Conservation (phyloP, 2,329 filamentous ascomycete genomes). For the Coniochaeta ligniaria region DNA sequence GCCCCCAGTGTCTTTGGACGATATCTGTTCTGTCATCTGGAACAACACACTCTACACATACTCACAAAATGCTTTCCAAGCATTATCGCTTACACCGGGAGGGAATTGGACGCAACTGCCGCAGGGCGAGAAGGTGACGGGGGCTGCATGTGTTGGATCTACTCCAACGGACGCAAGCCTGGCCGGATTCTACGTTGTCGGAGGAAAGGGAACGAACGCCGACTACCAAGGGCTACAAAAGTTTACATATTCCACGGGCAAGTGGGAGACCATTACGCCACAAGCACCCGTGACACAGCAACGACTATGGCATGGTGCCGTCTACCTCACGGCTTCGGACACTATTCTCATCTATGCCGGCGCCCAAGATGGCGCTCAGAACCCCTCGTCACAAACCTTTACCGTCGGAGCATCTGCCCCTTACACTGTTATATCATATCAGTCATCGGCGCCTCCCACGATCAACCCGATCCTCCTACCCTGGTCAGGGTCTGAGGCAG, state of each 20-base stretch:
- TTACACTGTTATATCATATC: conserved; percentile 53
- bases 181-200: conserved; percentile 72
- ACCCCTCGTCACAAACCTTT: conserved; percentile 67
- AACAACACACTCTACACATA: conserved; percentile 81
- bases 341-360: conserved; percentile 79
- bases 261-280: conserved; percentile 42
- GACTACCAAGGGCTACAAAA: conserved; percentile 71
- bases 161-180: conserved; percentile 49
- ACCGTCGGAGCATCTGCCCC: conserved; percentile 60
- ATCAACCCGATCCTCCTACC: conserved; percentile 64
- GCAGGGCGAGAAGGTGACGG: conserved; percentile 63
- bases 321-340: conserved; percentile 63
- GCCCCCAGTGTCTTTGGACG: conserved; percentile 62
- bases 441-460: conserved; percentile 53
- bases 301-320: conserved; percentile 66
- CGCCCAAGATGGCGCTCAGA: conserved; percentile 49
- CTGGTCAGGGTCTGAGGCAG: conserved; percentile 64
- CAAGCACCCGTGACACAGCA: conserved; percentile 52
- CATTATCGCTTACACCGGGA: conserved; percentile 59
- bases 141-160: conserved; percentile 70
- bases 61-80: conserved; percentile 67
- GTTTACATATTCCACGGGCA: conserved; percentile 44
- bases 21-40: conserved; percentile 75
- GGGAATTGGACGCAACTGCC: conserved; percentile 63
- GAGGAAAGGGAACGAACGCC: conserved; percentile 51